Evolutionary conservation across 2,329 filamentous ascomycete genomes (phyloP).

Genomic region (Fusarium foetens): DNA sequence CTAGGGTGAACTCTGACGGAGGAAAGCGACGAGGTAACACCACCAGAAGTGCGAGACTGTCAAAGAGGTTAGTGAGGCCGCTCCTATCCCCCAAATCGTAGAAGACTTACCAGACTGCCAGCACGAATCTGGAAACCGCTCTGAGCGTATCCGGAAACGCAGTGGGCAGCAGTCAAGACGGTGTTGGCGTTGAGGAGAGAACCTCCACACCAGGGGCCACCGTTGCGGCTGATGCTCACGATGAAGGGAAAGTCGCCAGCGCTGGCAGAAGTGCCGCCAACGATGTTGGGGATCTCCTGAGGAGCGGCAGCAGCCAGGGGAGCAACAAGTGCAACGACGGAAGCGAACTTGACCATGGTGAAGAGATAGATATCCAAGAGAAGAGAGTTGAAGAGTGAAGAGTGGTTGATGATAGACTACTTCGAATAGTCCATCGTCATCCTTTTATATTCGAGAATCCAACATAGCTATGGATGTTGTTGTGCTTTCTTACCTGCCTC

Average conservation of each 20-base stretch:
- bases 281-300: slow-evolving; percentile 32
- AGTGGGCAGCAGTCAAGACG: slow-evolving; percentile 49
- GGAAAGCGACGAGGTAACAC: slow-evolving; percentile 40
- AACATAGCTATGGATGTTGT: background rate
- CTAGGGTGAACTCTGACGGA: slow-evolving; percentile 39
- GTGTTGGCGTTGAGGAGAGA: slow-evolving; percentile 46
- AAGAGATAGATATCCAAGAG: background rate
- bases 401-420: background rate
- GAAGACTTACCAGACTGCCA: slow-evolving; percentile 36
- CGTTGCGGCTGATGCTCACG: slow-evolving; percentile 37
- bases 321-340: slow-evolving; percentile 20
- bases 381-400: slow-evolving; percentile 26
- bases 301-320: slow-evolving; percentile 27
- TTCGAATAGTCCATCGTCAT: background rate
- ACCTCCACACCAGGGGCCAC: slow-evolving; percentile 45
- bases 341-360: slow-evolving; percentile 29
- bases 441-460: slow-evolving; percentile 14
- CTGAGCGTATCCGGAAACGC: slow-evolving; percentile 12
- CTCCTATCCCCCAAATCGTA: fast-evolving
- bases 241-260: slow-evolving; percentile 49
- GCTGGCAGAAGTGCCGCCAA: slow-evolving; percentile 40
- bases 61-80: fast-evolving
- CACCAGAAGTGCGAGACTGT: slow-evolving; percentile 43
- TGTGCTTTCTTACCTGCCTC: slow-evolving; percentile 2
- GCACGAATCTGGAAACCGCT: slow-evolving; percentile 42